phyloP scores from a whole-genome alignment of 306 rosid species.

The Lupinus albus region DNA sequence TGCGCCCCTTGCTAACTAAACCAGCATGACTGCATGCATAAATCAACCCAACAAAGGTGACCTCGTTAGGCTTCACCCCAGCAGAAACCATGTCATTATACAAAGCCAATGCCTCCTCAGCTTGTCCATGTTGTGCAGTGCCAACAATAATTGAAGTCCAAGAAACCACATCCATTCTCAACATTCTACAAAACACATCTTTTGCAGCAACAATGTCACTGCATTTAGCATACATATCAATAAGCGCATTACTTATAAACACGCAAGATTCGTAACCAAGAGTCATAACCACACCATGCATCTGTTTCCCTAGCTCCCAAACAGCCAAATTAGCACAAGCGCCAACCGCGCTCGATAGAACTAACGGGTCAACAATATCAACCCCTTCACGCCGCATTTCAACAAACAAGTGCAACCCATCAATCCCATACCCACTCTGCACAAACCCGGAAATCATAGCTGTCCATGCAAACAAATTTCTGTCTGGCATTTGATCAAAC shows the following conservation, averaged over 20 bases:
- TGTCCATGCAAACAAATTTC: slow-evolving; percentile 77
- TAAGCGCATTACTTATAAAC: slow-evolving; percentile 75
- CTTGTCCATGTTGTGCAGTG: slow-evolving; percentile 77
- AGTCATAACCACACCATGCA: slow-evolving; percentile 59
- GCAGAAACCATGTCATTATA: slow-evolving; percentile 69
- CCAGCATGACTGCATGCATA: slow-evolving; percentile 88
- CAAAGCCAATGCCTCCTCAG: slow-evolving; percentile 67
- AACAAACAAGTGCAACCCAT: slow-evolving; percentile 58
- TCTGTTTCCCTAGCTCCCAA: slow-evolving; percentile 79
- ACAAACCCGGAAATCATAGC: slow-evolving; percentile 88
- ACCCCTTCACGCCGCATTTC: slow-evolving; percentile 71
- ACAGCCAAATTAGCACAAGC: slow-evolving; percentile 78
- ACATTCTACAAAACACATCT: slow-evolving; percentile 57
- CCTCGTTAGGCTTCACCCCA: slow-evolving; percentile 75
- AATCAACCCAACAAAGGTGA: slow-evolving; percentile 84
- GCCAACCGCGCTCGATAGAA: slow-evolving; percentile 78
- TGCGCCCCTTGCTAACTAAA: slow-evolving; percentile 64
- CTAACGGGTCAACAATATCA: slow-evolving; percentile 68
- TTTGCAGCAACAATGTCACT: slow-evolving; percentile 74
- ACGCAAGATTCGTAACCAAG: slow-evolving; percentile 81
- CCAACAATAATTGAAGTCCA: slow-evolving; percentile 96
- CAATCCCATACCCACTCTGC: slow-evolving; percentile 73
- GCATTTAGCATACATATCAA: slow-evolving; percentile 92
- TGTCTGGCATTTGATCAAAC: slow-evolving; percentile 49
- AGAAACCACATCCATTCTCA: slow-evolving; percentile 70